phyloP scores from a whole-genome alignment of 495 filamentous ascomycete species.

The Penicillium nucicola region DNA sequence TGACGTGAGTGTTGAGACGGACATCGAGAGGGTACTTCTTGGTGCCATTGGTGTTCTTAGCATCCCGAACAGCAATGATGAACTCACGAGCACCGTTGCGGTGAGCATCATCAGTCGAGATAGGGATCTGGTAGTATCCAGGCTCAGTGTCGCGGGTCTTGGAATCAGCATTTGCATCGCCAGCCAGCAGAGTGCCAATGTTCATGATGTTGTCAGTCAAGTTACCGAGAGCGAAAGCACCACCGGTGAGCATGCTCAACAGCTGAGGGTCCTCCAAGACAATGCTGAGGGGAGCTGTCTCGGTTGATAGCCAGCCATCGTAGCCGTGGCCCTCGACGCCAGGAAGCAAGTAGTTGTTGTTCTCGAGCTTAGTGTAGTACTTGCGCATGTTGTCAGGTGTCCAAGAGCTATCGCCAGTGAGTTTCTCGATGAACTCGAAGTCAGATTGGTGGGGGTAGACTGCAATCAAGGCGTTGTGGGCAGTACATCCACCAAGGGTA shows the following conservation, averaged over 20 bases:
- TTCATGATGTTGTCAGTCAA: conserved; percentile 34
- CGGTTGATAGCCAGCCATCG: conserved; percentile 55
- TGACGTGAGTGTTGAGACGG: conserved; percentile 57
- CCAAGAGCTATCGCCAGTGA: conserved; percentile 46
- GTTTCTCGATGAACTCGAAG: conserved; percentile 42
- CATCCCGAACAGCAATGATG: conserved; percentile 48
- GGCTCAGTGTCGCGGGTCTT: conserved; percentile 34
- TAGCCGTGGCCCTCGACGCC: conserved; percentile 51
- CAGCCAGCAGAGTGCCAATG: conserved; percentile 41
- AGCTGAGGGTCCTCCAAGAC: conserved; percentile 52
- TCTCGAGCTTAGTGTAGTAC: conserved; percentile 48
- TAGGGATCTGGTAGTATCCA: conserved; percentile 52
- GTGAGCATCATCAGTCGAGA: conserved; percentile 40
- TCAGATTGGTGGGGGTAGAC: conserved; percentile 40
- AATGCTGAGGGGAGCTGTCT: conserved; percentile 44
- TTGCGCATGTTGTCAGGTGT: conserved; percentile 39
- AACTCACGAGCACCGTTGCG: conserved; percentile 55
- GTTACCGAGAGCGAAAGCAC: conserved; percentile 50
- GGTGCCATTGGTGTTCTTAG: conserved; percentile 46
- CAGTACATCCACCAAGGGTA: conserved; percentile 45
- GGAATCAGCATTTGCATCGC: conserved; percentile 52
- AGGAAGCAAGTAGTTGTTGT: conserved; percentile 48
- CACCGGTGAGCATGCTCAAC: conserved; percentile 45
- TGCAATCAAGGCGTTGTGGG: conserved; percentile 45
- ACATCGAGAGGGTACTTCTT: conserved; percentile 59